phyloP scores from a whole-genome alignment of 495 filamentous ascomycete species.

The Annulohypoxylon moriforme region DNA sequence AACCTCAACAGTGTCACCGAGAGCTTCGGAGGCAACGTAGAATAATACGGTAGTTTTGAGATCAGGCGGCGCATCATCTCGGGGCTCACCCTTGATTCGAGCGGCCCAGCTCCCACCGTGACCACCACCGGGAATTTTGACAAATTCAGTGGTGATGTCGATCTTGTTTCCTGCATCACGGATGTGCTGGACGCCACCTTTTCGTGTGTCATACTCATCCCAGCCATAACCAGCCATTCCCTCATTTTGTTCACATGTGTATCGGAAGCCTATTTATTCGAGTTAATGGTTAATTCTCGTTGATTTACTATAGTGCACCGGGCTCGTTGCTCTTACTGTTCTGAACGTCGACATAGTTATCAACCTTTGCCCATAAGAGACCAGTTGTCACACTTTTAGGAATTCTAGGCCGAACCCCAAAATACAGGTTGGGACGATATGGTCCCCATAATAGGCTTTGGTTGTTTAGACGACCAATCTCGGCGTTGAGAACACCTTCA shows the following conservation, averaged over 20 bases:
- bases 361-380: constrained; percentile 90
- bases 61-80: constrained; percentile 68
- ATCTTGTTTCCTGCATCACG: constrained; percentile 87
- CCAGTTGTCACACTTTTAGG: constrained; percentile 86
- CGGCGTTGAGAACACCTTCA: constrained; percentile 59
- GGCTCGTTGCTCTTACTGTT: constrained; percentile 70
- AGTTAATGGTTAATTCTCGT: constrained; percentile 32
- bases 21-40: constrained; percentile 82
- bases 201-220: constrained; percentile 93
- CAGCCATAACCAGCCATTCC: constrained; percentile 96
- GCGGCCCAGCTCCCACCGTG: constrained; percentile 94
- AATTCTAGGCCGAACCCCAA: constrained; percentile 88
- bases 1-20: constrained; percentile 70
- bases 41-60: constrained; percentile 83
- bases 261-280: constrained; percentile 74
- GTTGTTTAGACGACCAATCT: constrained; percentile 73
- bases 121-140: constrained; percentile 89
- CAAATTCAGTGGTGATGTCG: constrained; percentile 90
- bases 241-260: constrained; percentile 96
- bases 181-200: constrained; percentile 87
- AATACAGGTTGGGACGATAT: constrained; percentile 95
- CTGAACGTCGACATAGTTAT: constrained; percentile 81
- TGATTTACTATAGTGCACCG: background rate
- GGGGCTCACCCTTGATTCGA: constrained; percentile 83
- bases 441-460: constrained; percentile 95